A percentile compares a stretch with the other conserved stretches of the same genome.
Evolutionary conservation across 257 asterid species (phyloP).

Genomic region (Salvia hispanica): DNA sequence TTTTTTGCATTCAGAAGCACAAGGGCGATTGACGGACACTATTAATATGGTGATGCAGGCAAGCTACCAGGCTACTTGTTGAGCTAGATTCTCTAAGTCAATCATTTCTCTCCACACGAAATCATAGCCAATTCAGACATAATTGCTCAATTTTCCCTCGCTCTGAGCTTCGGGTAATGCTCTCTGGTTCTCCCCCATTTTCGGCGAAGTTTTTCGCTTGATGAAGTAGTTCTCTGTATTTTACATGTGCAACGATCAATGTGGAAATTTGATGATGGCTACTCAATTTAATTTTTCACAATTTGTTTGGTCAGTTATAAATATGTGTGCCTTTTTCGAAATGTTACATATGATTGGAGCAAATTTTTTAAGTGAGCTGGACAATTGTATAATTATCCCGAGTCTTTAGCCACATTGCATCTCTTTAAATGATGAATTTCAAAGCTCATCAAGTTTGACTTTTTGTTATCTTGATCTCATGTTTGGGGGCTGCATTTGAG

Average conservation of each 20-base stretch:
- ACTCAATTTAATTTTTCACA: background rate
- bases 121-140: conserved; percentile 12
- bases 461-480: too few relatives aligned
- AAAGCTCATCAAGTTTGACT: background rate
- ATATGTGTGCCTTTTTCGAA: background rate
- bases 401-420: background rate
- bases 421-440: conserved; percentile 9
- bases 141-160: conserved; percentile 14
- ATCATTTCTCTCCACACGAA: conserved; percentile 12
- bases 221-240: conserved; percentile 6
- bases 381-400: background rate
- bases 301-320: background rate
- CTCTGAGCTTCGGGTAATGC: conserved; percentile 33
- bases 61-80: background rate
- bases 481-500: background rate
- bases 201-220: background rate
- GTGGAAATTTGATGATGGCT: conserved; percentile 1
- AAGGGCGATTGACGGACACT: too few relatives aligned
- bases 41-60: too few relatives aligned
- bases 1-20: too few relatives aligned
- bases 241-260: conserved; percentile 10
- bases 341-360: conserved; percentile 1
- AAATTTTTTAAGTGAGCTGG: background rate
- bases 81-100: background rate
- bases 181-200: conserved; percentile 19